A percentile compares a stretch with the other conserved stretches of the same genome.
These are phyloP conservation scores for Westerdykella aurantiaca DNA, from an alignment of 2,329 filamentous ascomycete genomes.

Conservation along the genomic window DNA sequence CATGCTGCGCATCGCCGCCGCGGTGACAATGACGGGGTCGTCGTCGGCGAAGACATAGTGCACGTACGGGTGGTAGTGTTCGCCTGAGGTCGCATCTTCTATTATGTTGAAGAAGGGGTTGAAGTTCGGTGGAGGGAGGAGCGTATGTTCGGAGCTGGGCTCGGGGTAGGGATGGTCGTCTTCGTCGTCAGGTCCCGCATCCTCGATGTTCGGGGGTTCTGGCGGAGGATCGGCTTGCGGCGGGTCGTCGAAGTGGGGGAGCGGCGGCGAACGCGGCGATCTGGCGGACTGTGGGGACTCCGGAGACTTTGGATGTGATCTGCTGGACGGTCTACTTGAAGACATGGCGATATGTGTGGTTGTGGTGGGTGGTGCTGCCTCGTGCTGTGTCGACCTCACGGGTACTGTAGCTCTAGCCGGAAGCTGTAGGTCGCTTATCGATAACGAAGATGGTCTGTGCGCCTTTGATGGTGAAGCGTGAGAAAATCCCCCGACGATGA, in stretches of 20 bases:
- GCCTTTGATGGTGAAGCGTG: not conserved
- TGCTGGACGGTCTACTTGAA: conserved; percentile 15
- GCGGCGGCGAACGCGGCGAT: conserved; percentile 23
- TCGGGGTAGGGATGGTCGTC: conserved; percentile 32
- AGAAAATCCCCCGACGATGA: no score
- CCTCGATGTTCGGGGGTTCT: conserved; percentile 16
- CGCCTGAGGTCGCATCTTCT: conserved; percentile 65
- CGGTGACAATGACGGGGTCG: conserved; percentile 69
- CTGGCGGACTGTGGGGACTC: conserved; percentile 7
- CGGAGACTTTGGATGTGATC: conserved; percentile 9
- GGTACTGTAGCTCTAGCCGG: conserved; percentile 10
- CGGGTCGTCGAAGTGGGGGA: conserved; percentile 20
- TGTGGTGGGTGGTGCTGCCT: conserved; percentile 10
- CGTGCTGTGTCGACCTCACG: conserved; percentile 13
- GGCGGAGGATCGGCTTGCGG: conserved; percentile 13
- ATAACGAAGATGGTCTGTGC: conserved; percentile 18
- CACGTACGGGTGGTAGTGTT: conserved; percentile 76
- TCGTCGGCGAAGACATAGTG: conserved; percentile 95
- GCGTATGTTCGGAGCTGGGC: conserved; percentile 27
- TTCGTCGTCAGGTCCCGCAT: conserved; percentile 10
- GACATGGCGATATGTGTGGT: conserved; percentile 24
- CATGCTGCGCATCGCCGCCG: conserved; percentile 55
- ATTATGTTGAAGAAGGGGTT: conserved; percentile 81
- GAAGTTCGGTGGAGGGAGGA: conserved; percentile 51
- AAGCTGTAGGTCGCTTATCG: conserved; percentile 6